Conservation (phyloP, 1,284 basidiomycete species). For the Stygiomarasmius scandens region DNA sequence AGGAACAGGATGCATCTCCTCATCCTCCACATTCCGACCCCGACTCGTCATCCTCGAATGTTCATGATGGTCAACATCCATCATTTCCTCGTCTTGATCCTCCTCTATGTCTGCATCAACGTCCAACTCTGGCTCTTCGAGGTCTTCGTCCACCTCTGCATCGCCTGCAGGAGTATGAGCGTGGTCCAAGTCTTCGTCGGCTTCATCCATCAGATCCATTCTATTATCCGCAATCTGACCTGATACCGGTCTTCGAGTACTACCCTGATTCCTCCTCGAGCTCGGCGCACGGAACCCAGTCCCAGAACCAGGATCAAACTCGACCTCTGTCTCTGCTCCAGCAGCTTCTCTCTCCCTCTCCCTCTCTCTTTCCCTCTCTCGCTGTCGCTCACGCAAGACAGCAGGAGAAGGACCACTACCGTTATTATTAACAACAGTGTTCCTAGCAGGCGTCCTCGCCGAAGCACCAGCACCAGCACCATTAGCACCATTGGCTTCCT, state of each 20-base stretch:
- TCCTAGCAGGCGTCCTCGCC: no score
- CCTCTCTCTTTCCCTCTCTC: conserved; percentile 1
- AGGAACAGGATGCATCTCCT: background rate
- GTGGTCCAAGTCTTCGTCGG: background rate
- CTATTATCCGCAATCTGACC: background rate
- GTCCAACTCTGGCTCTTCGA: background rate
- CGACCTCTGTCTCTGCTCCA: conserved; percentile 19
- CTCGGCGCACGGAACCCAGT: background rate
- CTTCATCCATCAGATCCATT: background rate
- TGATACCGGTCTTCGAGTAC: background rate
- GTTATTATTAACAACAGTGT: no score
- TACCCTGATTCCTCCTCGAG: background rate
- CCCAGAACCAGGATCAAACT: conserved; percentile 5
- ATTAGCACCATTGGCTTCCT: conserved; percentile 6
- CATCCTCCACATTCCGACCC: background rate
- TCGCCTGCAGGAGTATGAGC: background rate
- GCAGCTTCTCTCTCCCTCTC: conserved; percentile 1
- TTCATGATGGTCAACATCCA: no score
- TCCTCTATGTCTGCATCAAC: background rate
- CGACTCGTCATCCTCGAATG: background rate
- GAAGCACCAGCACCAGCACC: no score
- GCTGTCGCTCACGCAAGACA: conserved; percentile 1
- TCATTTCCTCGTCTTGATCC: no score
- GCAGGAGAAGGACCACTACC: conserved; percentile 2
- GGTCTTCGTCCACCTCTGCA: background rate